Evolutionary conservation across 2,329 filamentous ascomycete species (phyloP), one percentile per base, ranked within the genome.

Genomic region (Cercospora zeina): DNA sequence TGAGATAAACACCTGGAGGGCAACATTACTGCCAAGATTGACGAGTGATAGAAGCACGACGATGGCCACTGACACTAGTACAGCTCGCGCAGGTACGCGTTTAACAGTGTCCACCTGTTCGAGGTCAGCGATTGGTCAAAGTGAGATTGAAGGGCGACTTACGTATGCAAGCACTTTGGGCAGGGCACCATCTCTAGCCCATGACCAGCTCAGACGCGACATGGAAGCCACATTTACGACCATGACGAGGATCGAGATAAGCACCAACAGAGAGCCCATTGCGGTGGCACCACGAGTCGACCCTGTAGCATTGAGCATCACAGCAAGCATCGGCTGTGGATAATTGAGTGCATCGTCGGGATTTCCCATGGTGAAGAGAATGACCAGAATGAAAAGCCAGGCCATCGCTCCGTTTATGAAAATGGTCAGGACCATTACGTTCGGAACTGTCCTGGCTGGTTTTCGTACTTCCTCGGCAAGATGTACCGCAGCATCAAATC

Each of bases 161-260:
- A 71, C 66, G 42, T 71, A 63, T 19, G 70, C 62, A 27, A 71
- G 64, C 54, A 63, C 65, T 24, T 62, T 59, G 5, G 69, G 68
- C 19, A 70, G 53, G 7, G 61, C 69, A n/a, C 69, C 67, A 49
- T 70, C 69, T 51, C 69, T 62, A n/a, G 69, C 66, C 67, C 66
- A 70, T 14, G 62, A 63, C 69, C 69, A 70, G n/a, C 60, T 69
- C 10, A 69, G 63, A 21, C 67, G 62, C 7, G 68, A 70, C 42
- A 66, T 59, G 4, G 66, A 70, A 6, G 67, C 68, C 50, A 72
- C 67, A 24, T 62, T 64, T 3, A 61, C 58, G 11, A 67, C 34
- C 45, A 61, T 62, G 10, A 47, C 65, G 14, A 53, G 54, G 13
- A 67, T 58, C 6, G 51, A 37, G n/a, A 65, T 64, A 14, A 67